phyloP scores from a whole-genome alignment of 139 green algal species.

The Raphidocelis subcapitata region DNA sequence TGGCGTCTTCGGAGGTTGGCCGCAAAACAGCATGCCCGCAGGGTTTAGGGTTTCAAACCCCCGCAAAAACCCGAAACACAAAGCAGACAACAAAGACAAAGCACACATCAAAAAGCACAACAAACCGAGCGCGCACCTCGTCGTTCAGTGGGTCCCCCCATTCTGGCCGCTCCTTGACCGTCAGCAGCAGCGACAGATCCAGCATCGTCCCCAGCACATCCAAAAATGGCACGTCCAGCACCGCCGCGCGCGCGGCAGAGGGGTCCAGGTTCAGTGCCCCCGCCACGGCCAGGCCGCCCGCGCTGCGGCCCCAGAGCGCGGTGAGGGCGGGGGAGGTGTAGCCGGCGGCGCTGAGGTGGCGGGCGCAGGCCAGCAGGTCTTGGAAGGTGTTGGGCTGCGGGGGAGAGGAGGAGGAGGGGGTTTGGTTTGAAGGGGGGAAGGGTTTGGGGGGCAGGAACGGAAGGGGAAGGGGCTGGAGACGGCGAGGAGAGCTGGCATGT shows the following conservation, averaged over 20 bases:
- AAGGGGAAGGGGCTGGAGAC: too few species aligned
- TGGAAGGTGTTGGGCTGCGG: conserved; percentile 68
- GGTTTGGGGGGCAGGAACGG: too few species aligned
- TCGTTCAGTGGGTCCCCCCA: conserved; percentile 56
- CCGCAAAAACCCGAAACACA: too few species aligned
- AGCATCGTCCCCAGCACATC: conserved; percentile 48
- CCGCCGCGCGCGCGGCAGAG: conserved; percentile 53
- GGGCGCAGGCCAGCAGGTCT: conserved; percentile 77
- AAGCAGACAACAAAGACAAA: too few species aligned
- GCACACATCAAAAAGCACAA: too few species aligned
- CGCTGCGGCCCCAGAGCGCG: conserved; percentile 70
- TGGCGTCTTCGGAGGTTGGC: too few species aligned
- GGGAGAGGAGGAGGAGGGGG: too few species aligned
- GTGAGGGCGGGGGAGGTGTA: conserved; percentile 51
- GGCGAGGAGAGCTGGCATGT: too few species aligned
- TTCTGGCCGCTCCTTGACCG: conserved; percentile 54
- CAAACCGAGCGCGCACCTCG: conserved; percentile 5
- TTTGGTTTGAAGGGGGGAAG: too few species aligned
- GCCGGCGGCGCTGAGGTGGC: conserved; percentile 58
- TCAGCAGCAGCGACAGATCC: conserved; percentile 48
- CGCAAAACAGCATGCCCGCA: too few species aligned
- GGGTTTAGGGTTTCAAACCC: too few species aligned
- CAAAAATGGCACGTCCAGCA: conserved; percentile 60
- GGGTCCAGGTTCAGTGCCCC: conserved; percentile 73
- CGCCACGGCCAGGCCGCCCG: conserved; percentile 74